Conservation (phyloP, 208 protist species). For the Leishmania mexicana region DNA sequence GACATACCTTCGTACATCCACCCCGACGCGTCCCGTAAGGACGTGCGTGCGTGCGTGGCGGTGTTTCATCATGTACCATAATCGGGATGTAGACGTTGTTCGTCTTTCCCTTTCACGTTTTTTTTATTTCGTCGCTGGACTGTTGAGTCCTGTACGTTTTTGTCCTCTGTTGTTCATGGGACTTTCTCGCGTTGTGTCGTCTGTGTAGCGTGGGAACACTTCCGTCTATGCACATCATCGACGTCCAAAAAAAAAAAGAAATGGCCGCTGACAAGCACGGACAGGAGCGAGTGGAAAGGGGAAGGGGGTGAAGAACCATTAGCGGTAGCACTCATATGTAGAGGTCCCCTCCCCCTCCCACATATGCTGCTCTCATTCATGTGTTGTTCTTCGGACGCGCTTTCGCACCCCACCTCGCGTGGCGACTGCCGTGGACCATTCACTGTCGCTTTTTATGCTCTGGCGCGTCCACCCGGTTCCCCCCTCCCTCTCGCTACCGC, state of each 20-base stretch:
- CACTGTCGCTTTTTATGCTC: background rate
- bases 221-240: background rate
- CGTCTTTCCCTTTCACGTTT: background rate
- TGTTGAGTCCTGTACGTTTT: too few relatives aligned
- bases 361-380: background rate
- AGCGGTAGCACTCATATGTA: background rate
- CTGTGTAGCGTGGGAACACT: background rate
- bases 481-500: background rate
- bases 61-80: slow-evolving; percentile 1
- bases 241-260: background rate
- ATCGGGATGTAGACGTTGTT: background rate
- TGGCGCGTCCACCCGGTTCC: background rate
- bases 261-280: background rate
- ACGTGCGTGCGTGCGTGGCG: background rate
- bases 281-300: background rate
- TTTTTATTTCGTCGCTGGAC: background rate
- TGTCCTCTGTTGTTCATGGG: background rate
- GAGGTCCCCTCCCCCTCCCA: background rate
- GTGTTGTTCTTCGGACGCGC: background rate
- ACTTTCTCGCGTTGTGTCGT: background rate
- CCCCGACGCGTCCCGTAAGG: background rate
- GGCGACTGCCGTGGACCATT: background rate
- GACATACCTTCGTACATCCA: background rate
- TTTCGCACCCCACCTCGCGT: background rate
- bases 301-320: background rate